These are phyloP conservation scores for Penicillium aurantiogriseum DNA, from an alignment of 2,329 filamentous ascomycete genomes.

Conservation along the genomic window DNA sequence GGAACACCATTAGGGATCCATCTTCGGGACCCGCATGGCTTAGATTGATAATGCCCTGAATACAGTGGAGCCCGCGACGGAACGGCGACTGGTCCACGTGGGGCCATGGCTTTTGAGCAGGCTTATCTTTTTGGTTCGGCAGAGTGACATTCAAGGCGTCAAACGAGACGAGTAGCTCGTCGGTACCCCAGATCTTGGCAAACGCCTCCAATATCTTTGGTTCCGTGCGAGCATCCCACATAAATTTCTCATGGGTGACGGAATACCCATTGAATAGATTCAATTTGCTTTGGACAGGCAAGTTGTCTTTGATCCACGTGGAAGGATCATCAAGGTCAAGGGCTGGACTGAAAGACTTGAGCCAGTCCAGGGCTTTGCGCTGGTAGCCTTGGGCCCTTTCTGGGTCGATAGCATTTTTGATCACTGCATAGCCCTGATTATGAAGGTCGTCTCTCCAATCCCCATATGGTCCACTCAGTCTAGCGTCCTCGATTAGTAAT, in stretches of 20 bases:
- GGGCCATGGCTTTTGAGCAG: conserved; percentile 23
- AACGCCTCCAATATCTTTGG: conserved; percentile 20
- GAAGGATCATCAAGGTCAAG: conserved; percentile 18
- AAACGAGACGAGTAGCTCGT: conserved; percentile 22
- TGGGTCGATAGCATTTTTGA: conserved; percentile 18
- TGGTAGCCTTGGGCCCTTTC: conserved; percentile 20
- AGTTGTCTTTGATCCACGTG: conserved; percentile 17
- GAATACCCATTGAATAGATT: conserved; percentile 20
- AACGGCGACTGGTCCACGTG: conserved; percentile 34
- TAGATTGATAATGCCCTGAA: conserved; percentile 25
- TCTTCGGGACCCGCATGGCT: conserved; percentile 22
- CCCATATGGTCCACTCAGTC: conserved; percentile 2
- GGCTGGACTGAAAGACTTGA: conserved; percentile 14
- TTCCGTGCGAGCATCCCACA: conserved; percentile 24
- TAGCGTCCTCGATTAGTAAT: neutral
- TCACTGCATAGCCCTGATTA: conserved; percentile 16
- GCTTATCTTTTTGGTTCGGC: conserved; percentile 12
- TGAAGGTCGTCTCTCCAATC: conserved; percentile 23
- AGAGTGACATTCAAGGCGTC: conserved; percentile 22
- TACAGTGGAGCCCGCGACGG: conserved; percentile 28
- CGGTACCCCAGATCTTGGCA: conserved; percentile 21
- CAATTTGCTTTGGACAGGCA: conserved; percentile 16
- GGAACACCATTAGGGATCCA: conserved; percentile 18
- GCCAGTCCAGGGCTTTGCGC: conserved; percentile 21
- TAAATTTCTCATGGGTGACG: conserved; percentile 22